Base-by-base conservation (phyloP, 192 early-diverging fungal species). In the Coemansia sp. region DNA sequence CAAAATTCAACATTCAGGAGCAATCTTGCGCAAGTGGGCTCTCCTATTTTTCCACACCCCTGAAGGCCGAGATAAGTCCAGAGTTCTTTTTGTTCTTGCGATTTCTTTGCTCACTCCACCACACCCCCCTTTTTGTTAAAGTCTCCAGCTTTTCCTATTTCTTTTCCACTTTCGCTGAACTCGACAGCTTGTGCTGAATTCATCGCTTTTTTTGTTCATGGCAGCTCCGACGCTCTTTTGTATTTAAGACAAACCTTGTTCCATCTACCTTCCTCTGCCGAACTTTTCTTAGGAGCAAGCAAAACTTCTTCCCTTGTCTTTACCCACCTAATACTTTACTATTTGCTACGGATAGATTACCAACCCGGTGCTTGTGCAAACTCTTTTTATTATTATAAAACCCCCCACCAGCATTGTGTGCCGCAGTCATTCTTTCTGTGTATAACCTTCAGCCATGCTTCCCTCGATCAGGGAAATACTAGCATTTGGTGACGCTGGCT, bases 391-490 rank as follows among this genome's bases (percentile, higher is more conserved):
- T 31, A 59, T 46, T 16, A 26, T 51, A 51, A 12, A 26, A 3
- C 25, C 48, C 26, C 21, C 48, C 7, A 21, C 23, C 0, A 5
- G 4, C 13, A 2, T 25, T 25, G 8, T 26, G 48, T 51, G 7
- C 39, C 39, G 7, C 39, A 40, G 16, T 2, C 48, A 51, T 7
- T 51, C 1, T 15, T 57, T 20, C 31, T 20, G n/a, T 34, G 9
- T 2, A 20, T 33, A 18, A n/a, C 60, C 61, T 25, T 10, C 48
- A 60, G 51, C 67, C 35, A 80, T 70, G 82, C 74, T 70, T 21
- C 83, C 72, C 0, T 81, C 79, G 2, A 67, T 81, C 23, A 68
- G 43, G 56, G 79, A 81, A 55, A 66, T 81, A 56, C 75, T 84
- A 66, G 46, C 82, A n/a, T 70, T 79, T 63, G 35, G 59, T 57